Evolutionary conservation across 2,329 filamentous ascomycete species (phyloP), one percentile per base, ranked within the genome.

Genomic region (Aspergillus fijiensis): DNA sequence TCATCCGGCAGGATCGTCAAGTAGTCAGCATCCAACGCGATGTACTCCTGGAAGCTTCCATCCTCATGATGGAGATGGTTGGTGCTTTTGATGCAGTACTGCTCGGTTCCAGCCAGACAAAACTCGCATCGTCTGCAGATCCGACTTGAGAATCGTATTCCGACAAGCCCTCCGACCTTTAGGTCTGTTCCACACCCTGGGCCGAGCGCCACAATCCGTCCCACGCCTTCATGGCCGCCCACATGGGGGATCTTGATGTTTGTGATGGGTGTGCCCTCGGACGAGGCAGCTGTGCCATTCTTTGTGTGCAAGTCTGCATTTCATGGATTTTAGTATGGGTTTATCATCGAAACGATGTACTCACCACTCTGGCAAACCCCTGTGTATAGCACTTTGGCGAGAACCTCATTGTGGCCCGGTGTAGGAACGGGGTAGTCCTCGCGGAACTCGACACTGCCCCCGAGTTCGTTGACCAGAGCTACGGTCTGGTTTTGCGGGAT

Each of bases 41-140:
- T 76, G 60, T 78, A 80, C 67, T 80, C 69, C 62, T 80, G 78
- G 53, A 80, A 81, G 51, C 76, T 76, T 0, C 79, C 79, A 60
- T 80, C 78, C 55, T 80, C 78, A 58, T 80, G 78, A 62, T 79
- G 77, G 49, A 80, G 65, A 67, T 80, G 79, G 49, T 80, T 80
- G 9, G 76, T 80, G 35, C 74, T 71, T 39, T 75, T 74, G 29
- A 70, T 59, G 49, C 79, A 80, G 60, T 79, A 74, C 68, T 77
- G 76, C 58, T 78, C 78, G 45, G 61, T 71, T 5, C 74, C 76
- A 0, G 74, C 73, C n/a, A 77, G 69, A 60, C 78, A 80, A 56
- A 76, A 79, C 53, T 79, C 76, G 62, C 78, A 80, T 27, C 77
- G 69, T 21, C 78, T 70, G 65, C 78, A 80, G 19, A 80, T 72